Evolutionary conservation across 768 basidiomycete genomes (phyloP).

Genomic region (Serendipita vermifera): DNA sequence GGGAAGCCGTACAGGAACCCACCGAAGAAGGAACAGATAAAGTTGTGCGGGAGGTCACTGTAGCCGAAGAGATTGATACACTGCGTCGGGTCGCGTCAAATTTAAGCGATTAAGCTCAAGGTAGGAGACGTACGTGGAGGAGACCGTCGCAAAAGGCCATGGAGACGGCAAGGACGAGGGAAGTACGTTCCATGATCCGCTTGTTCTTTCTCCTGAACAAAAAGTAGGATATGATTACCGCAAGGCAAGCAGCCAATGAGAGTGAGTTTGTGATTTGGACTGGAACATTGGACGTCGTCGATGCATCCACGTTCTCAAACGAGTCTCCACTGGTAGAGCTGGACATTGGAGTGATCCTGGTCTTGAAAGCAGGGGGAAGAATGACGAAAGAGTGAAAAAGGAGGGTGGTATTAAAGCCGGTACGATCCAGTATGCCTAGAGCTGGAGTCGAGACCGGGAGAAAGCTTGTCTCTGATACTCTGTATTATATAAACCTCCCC

Average conservation of each 20-base stretch:
- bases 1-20: constrained; percentile 12
- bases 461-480: not conserved
- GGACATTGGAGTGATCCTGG: not conserved
- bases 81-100: not conserved
- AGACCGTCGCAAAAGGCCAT: constrained; percentile 11
- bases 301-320: not conserved
- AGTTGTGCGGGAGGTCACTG: constrained; percentile 1
- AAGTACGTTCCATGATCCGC: constrained; percentile 13
- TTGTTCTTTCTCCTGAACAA: constrained; percentile 7
- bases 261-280: not conserved
- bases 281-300: not conserved
- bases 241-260: constrained; percentile 7
- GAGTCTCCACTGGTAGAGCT: too few relatives aligned
- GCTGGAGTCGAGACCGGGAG: not conserved
- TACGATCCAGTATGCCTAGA: not conserved
- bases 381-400: not conserved
- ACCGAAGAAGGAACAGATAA: constrained; percentile 8
- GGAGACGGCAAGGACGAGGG: constrained; percentile 11
- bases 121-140: constrained; percentile 10
- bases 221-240: constrained; percentile 9
- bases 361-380: not conserved
- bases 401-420: not conserved
- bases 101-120: not conserved
- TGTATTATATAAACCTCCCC: not conserved
- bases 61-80: constrained; percentile 12